phyloP scores from a whole-genome alignment of 768 basidiomycete species.

The Lactifluus volemus region DNA sequence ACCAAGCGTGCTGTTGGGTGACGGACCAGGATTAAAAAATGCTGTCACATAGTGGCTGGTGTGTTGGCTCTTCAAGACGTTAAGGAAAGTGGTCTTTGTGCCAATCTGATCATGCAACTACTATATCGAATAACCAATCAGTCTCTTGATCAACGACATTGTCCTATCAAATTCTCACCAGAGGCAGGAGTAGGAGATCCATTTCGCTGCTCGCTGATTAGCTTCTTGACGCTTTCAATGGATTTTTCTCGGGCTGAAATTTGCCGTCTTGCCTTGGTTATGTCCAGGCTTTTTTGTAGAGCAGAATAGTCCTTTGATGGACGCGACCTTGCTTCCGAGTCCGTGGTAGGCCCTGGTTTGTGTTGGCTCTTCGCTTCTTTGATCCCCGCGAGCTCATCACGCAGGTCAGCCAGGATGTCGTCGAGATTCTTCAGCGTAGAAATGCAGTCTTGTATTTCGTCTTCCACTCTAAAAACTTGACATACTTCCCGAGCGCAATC shows the following conservation, averaged over 20 bases:
- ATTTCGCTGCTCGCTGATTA: constrained; percentile 36
- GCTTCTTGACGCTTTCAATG: constrained; percentile 48
- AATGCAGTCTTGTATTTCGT: constrained; percentile 58
- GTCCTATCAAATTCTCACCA: not conserved
- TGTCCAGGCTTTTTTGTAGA: constrained; percentile 36
- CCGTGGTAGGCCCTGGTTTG: not conserved
- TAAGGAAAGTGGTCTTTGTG: not conserved
- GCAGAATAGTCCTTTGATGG: constrained; percentile 37
- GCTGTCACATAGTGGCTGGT: not conserved
- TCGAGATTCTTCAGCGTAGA: constrained; percentile 52
- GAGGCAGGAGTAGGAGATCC: not conserved
- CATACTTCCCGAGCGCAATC: constrained; percentile 70
- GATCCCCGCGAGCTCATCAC: constrained; percentile 36
- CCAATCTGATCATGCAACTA: not conserved
- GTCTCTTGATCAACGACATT: not conserved
- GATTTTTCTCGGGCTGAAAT: constrained; percentile 62
- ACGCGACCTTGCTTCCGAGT: not conserved
- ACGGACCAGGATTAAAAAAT: not conserved
- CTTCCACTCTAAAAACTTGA: constrained; percentile 51
- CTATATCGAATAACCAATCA: not conserved
- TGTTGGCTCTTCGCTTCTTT: not conserved
- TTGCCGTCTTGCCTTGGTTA: constrained; percentile 57
- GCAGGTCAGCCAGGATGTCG: constrained; percentile 47
- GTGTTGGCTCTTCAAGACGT: not conserved
- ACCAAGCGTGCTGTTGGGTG: not conserved